Base-by-base conservation (phyloP, 108 stramenopile genomes). In the Parmales sp. region DNA sequence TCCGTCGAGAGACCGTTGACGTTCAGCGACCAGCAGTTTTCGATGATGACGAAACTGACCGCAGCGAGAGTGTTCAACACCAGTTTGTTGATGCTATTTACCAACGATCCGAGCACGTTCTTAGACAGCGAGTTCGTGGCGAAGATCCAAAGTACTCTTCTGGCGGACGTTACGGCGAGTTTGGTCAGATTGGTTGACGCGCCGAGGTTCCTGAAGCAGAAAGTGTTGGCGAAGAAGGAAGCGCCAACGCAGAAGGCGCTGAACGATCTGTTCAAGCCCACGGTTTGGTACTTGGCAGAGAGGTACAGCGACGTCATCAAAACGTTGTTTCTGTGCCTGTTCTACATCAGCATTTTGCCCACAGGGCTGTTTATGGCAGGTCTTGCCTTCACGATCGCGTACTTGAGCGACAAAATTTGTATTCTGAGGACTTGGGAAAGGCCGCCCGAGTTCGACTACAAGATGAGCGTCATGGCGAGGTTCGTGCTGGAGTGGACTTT, bases 271-370 rank as follows among this genome's bases (percentile, higher is more conserved):
- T 81, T 64, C 46, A 41, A 28, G 34, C 78, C 69, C 2, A 18
- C 51, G 13, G 23, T 65, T 11, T 81, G 80, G 80, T 70, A 76
- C 36, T 68, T 81, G 29, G 80, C 80, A 13, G 80, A 81, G 64
- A 50, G 76, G 19, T 81, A 81, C 74, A 77, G 76, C 11, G 78
- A 75, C 70, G 43, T 77, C 46, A 37, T 74, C 49, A 81, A 81
- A 74, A 79, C 78, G 19, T 16, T 80, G 31, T 73, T 80, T 41
- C 69, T 79, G 34, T 76, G 78, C 2, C 26, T 81, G 23, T 80
- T 79, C 69, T 79, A 80, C 73, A 38, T 64, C 46, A 43, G 69
- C 1, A 41, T 77, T 9, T 38, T 70, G 11, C 80, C 80, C 28
- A 54, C 66, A 1, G 78, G 75, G 0, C 72, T 81, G 13, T 13